Evolutionary conservation across 2,329 filamentous ascomycete genomes (phyloP), one percentile per base, ranked within the genome.

Genomic region (Curvularia sp.): DNA sequence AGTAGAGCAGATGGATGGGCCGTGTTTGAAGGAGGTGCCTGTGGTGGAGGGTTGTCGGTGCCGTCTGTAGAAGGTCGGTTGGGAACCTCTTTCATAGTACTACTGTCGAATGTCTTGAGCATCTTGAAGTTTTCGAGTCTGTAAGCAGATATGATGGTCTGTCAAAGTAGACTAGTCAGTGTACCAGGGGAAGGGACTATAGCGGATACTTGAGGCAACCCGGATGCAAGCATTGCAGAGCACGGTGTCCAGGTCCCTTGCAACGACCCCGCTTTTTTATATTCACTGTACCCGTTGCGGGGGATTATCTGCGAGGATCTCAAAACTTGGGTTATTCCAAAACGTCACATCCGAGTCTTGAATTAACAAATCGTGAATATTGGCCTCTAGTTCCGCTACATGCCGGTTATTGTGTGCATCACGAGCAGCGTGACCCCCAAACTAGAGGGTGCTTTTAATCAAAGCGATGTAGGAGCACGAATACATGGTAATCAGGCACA

Each of bases 251-350:
- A 45, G 53, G 57, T 19, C 28, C 28, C 18, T 41, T 48, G 46
- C 41, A 27, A 30, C 28, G 28, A 59, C 57, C 57, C 57, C 57
- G 52, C 52, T 55, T 59, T 54, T 55, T 48, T 43, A 55, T 41
- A 50, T 50, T 50, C 48, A 49, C 41, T 28, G 32, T 41, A n/a
- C 28, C 51, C 51, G 21, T 34, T 59, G 57, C 57, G 52, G 52
- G 47, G 57, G 52, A 59, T 56, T 34, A 42, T 18, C 52, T 42
- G 19, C 57, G 53, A 46, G 52, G 57, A 51, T 59, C 23, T 12
- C 39, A 55, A 39, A 41, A 19, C 28, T 45, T 25, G n/a, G 43
- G 34, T 30, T 55, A 23, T 43, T 55, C 12, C 15, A 19, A 30
- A 30, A 46, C 47, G 53, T 55, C 53, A 55, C 43, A 34, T n/a